phyloP scores from a whole-genome alignment of 345 rosid species.

The Syzygium aromaticum region DNA sequence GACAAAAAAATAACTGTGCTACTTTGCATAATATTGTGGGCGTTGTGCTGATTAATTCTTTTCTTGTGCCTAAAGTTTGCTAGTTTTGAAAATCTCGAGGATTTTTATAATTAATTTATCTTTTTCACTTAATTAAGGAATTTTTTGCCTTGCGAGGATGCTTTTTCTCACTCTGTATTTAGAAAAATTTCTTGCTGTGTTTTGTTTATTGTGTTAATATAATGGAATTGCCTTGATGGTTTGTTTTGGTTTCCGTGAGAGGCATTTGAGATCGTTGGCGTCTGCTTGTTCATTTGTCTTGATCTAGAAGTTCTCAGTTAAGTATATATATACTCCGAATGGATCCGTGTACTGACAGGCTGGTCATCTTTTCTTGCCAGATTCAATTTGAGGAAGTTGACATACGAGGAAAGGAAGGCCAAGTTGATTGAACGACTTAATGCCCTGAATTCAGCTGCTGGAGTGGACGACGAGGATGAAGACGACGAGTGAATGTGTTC shows the following conservation, averaged over 20 bases:
- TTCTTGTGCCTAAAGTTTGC: neutral
- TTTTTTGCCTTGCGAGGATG: neutral
- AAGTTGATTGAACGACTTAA: conserved; percentile 64
- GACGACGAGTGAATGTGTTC: conserved; percentile 36
- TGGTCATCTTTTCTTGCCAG: conserved; percentile 17
- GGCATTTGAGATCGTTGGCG: neutral
- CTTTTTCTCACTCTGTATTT: neutral
- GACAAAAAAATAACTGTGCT: neutral
- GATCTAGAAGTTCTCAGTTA: neutral
- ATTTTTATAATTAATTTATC: neutral
- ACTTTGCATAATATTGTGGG: neutral
- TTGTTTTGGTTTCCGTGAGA: neutral
- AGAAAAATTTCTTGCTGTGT: neutral
- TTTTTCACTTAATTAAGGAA: neutral
- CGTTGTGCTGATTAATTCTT: neutral
- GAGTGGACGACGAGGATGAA: conserved; percentile 28
- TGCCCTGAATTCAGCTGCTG: conserved; percentile 42
- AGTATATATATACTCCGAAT: neutral
- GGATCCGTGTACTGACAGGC: neutral
- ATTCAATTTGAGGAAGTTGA: conserved; percentile 72
- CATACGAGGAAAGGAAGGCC: conserved; percentile 68
- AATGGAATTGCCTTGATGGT: neutral
- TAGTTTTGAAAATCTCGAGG: neutral
- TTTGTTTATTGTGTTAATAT: neutral
- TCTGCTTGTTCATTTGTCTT: neutral